Conservation (phyloP, 169 alveolate species). For the Condylostoma magnum region DNA sequence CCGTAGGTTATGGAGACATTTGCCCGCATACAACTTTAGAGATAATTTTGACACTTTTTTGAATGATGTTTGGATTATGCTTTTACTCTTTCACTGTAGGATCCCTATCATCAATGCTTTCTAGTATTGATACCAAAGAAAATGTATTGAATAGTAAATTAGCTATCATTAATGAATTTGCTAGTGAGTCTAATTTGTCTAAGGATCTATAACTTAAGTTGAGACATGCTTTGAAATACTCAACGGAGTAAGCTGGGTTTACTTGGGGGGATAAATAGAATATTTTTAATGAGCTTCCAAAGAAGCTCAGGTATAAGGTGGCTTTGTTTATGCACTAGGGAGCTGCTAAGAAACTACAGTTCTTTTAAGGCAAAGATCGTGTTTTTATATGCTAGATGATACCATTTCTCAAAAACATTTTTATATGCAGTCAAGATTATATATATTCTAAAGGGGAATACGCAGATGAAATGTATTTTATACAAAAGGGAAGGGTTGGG, state of each 20-base stretch:
- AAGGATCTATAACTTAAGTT: not conserved
- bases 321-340: conserved; percentile 49
- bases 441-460: conserved; percentile 42
- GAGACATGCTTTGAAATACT: not conserved
- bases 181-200: not conserved
- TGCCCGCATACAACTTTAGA: conserved; percentile 30
- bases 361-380: conserved; percentile 41
- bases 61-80: conserved; percentile 45
- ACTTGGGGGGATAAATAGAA: conserved; percentile 33
- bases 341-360: conserved; percentile 28
- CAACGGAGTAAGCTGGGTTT: conserved; percentile 38
- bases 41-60: not conserved
- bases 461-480: conserved; percentile 49
- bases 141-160: not conserved
- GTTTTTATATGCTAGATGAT: conserved; percentile 39
- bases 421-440: conserved; percentile 24
- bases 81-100: conserved; percentile 50
- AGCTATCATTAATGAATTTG: conserved; percentile 20
- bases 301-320: conserved; percentile 38
- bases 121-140: conserved; percentile 35
- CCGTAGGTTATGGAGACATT: conserved; percentile 79
- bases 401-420: conserved; percentile 49
- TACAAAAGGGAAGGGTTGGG: conserved; percentile 33
- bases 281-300: conserved; percentile 24
- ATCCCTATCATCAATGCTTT: conserved; percentile 35